Base-by-base conservation (phyloP, 768 basidiomycete species). In the Pleurotus sapidus region DNA sequence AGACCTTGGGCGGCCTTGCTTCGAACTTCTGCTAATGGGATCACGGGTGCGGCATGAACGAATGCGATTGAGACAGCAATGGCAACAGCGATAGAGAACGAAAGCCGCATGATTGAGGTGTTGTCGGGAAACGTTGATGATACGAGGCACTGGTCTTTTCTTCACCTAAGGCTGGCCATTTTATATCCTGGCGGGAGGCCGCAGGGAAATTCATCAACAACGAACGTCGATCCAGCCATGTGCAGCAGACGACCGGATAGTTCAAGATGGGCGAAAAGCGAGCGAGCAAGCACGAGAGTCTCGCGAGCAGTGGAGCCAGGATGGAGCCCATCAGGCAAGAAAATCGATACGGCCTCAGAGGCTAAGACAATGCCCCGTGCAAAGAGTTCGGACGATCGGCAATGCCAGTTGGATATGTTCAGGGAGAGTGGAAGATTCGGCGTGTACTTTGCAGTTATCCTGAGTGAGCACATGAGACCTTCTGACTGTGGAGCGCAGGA, bases 1-100 rank as follows among this genome's bases (percentile, higher is more conserved):
- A 73, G 64, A 3, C 70, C 71, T 43, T 70, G 59, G 7, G 65
- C 68, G n/a, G 64, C 48, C 51, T 73, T 72, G 37, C 14, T 23
- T 14, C 27, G 51, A 23, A 37, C 38, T 18, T 53, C 51, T 11
- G 45, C 24, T 20, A 25, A 46, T 25, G 58, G 49, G 4, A 55
- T 42, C 23, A 59, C 25, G 17, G 60, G 60, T 18, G 30, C 60
- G 5, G 60, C 60, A 20, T 53, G 43, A 18, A 40, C 38, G 27
- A 53, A 15, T 30, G 51, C 18, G 11, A 53, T 15, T 12, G 38
- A 39, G 14, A 53, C 38, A 14, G 51, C 51, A 25, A 40, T 20
- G 14, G 51, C 30, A 11, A 53, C 18, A 37, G 38, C 51, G 18
- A 53, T 42, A 23, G 51, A n/a, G 38, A 53, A 24, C 8, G 51